Evolutionary conservation across 106 monocot genomes (phyloP).

Genomic region (Allium fistulosum): DNA sequence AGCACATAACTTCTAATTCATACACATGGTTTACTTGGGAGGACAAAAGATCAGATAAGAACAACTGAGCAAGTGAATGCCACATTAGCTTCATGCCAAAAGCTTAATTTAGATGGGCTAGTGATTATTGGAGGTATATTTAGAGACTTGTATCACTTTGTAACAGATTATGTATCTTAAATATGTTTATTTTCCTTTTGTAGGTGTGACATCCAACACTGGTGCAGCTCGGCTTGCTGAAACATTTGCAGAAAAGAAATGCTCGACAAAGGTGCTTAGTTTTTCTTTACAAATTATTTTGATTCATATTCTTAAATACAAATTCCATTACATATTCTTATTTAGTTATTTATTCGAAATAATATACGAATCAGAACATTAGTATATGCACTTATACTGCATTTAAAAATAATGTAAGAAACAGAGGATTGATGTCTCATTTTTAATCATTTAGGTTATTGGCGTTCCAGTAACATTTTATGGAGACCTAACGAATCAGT

Average conservation of each 20-base stretch:
- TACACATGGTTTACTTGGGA: conserved; percentile 34
- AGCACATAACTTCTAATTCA: too few species aligned
- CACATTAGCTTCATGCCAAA: conserved; percentile 32
- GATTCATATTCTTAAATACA: too few species aligned
- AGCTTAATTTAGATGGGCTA: conserved; percentile 34
- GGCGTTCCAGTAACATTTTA: conserved; percentile 50
- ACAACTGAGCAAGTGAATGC: conserved; percentile 50
- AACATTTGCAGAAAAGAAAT: conserved; percentile 46
- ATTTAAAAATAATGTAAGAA: too few species aligned
- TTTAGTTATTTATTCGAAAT: too few species aligned
- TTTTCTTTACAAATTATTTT: neutral
- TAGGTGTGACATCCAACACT: conserved; percentile 51
- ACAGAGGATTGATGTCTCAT: neutral
- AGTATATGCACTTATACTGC: too few species aligned
- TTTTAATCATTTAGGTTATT: conserved; percentile 22
- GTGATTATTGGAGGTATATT: conserved; percentile 47
- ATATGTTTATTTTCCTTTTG: conserved; percentile 3
- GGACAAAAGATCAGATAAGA: conserved; percentile 43
- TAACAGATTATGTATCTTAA: neutral
- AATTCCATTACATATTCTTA: too few species aligned
- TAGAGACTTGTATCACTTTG: neutral
- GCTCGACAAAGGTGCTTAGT: conserved; percentile 35
- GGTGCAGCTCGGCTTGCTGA: conserved; percentile 58
- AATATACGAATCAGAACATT: too few species aligned
- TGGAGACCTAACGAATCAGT: conserved; percentile 50